Evolutionary conservation across 352 stramenopile genomes (phyloP).

Genomic region (Phytophthora litchii): DNA sequence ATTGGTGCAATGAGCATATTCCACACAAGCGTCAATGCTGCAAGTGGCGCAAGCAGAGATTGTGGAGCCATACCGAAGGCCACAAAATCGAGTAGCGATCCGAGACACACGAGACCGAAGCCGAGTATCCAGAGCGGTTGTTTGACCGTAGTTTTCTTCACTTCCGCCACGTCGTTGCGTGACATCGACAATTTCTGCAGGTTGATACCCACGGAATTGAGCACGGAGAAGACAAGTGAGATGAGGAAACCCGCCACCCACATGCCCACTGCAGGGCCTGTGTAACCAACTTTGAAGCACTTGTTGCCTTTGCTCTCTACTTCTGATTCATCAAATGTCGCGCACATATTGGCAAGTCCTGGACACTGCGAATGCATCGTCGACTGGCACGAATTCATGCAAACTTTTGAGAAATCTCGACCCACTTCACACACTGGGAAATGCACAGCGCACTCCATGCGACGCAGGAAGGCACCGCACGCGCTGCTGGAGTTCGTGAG

Average conservation of each 20-base stretch:
- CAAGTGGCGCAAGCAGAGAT: constrained; percentile 89
- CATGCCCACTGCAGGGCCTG: constrained; percentile 74
- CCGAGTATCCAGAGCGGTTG: constrained; percentile 92
- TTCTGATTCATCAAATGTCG: constrained; percentile 39
- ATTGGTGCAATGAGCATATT: constrained; percentile 92
- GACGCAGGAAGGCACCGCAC: constrained; percentile 62
- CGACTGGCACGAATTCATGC: constrained; percentile 64
- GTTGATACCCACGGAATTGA: constrained; percentile 92
- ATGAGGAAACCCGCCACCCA: constrained; percentile 89
- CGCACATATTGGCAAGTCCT: constrained; percentile 64
- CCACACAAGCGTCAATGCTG: constrained; percentile 90
- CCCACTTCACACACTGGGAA: constrained; percentile 87
- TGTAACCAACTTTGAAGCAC: constrained; percentile 83
- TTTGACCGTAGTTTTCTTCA: constrained; percentile 78
- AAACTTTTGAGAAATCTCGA: constrained; percentile 68
- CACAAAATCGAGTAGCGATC: constrained; percentile 90
- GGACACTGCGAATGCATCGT: constrained; percentile 66
- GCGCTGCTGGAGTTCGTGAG: constrained; percentile 66
- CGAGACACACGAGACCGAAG: constrained; percentile 81
- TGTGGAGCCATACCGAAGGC: constrained; percentile 92
- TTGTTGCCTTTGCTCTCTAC: constrained; percentile 73
- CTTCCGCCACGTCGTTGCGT: constrained; percentile 64
- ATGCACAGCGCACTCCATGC: constrained; percentile 72
- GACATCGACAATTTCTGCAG: constrained; percentile 91
- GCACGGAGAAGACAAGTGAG: constrained; percentile 87